Conservation (phyloP, 2,329 filamentous ascomycete species). For the Botryotinia globosa region DNA sequence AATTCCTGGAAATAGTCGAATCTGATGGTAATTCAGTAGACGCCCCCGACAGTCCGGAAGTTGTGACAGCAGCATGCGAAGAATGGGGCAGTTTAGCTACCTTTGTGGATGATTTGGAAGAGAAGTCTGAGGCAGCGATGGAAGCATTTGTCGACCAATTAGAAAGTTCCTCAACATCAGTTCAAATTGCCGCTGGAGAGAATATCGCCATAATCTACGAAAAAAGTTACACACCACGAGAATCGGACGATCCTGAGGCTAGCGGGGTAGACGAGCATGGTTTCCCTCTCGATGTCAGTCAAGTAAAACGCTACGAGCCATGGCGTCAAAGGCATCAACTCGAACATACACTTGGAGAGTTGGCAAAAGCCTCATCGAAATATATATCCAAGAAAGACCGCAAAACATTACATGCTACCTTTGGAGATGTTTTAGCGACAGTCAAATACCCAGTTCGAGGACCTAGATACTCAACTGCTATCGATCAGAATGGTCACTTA, state of each 20-base stretch:
- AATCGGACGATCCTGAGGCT: constrained; percentile 45
- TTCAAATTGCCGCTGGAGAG: constrained; percentile 69
- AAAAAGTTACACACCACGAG: constrained; percentile 51
- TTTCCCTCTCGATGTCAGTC: constrained; percentile 40
- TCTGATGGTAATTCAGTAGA: constrained; percentile 64
- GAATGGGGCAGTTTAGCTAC: constrained; percentile 69
- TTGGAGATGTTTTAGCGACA: constrained; percentile 63
- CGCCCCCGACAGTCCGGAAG: constrained; percentile 57
- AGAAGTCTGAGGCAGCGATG: constrained; percentile 60
- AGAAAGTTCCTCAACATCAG: constrained; percentile 56
- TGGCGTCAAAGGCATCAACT: constrained; percentile 64
- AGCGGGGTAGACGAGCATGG: constrained; percentile 41
- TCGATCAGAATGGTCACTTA: constrained; percentile 55
- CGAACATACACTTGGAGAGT: constrained; percentile 54
- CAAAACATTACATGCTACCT: constrained; percentile 63
- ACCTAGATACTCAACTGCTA: constrained; percentile 63
- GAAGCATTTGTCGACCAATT: constrained; percentile 70
- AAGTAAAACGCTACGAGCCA: constrained; percentile 64
- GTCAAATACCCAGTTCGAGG: constrained; percentile 65
- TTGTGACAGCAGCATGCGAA: constrained; percentile 64
- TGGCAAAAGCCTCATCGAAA: constrained; percentile 59
- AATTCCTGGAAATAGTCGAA: constrained; percentile 64
- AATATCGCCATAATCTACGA: constrained; percentile 71
- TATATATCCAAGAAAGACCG: constrained; percentile 64
- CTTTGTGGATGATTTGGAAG: constrained; percentile 62